phyloP scores from a whole-genome alignment of 78 protist species.

The Paulinella micropora region DNA sequence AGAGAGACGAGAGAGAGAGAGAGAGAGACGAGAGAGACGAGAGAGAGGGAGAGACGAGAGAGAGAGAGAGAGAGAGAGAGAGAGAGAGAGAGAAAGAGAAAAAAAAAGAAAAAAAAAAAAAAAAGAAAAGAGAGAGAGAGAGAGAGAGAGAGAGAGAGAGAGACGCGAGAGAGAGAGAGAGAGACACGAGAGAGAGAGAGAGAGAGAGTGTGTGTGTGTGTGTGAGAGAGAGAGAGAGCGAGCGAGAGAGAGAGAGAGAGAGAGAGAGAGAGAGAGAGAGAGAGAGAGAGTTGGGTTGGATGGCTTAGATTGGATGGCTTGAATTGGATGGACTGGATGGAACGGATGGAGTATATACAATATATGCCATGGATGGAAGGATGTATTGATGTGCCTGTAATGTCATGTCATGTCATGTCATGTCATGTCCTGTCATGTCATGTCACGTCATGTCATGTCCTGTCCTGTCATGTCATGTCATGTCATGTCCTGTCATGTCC shows the following conservation, averaged over 20 bases:
- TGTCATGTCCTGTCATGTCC: too few species aligned
- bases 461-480: too few species aligned
- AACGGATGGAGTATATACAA: too few species aligned
- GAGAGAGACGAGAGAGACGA: background rate
- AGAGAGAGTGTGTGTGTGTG: too few species aligned
- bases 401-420: too few species aligned
- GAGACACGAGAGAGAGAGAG: background rate
- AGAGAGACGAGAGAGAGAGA: background rate
- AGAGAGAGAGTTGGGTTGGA: background rate
- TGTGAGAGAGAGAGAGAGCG: background rate
- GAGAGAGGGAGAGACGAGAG: background rate
- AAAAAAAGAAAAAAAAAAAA: background rate
- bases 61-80: background rate
- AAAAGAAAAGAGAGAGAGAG: background rate
- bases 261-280: background rate
- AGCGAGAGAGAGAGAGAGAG: background rate
- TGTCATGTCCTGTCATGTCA: too few species aligned
- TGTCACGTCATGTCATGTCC: too few species aligned
- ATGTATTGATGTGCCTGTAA: too few species aligned
- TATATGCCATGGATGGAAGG: too few species aligned
- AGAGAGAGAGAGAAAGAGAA: background rate
- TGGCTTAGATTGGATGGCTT: background rate
- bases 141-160: background rate
- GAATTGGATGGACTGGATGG: background rate
- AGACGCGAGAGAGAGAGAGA: background rate